Evolutionary conservation across 768 basidiomycete genomes (phyloP).

Genomic region (Lepiota brunneoincarnata): DNA sequence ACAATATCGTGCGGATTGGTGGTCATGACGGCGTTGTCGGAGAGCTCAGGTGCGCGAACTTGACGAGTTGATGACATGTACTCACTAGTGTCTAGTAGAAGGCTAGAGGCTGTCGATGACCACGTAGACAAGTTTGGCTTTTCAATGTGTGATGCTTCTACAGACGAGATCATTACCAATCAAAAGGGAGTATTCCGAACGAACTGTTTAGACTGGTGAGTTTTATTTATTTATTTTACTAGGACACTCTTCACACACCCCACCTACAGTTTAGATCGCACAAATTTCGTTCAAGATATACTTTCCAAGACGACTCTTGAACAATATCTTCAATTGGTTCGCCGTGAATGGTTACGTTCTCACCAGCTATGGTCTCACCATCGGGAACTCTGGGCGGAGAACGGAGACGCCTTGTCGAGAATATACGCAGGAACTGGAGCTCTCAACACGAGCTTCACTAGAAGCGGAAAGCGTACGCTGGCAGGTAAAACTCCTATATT

Average conservation of each 20-base stretch:
- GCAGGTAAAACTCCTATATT: conserved; percentile 50
- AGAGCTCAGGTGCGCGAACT: conserved; percentile 56
- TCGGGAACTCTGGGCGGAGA: conserved; percentile 96
- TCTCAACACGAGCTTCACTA: conserved; percentile 93
- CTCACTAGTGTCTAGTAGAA: conserved; percentile 36
- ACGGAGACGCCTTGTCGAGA: conserved; percentile 87
- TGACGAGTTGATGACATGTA: neutral
- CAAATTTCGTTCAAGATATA: conserved; percentile 97
- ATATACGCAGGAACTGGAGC: conserved; percentile 95
- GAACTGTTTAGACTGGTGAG: conserved; percentile 93
- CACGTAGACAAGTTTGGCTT: conserved; percentile 83
- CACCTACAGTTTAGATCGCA: conserved; percentile 78
- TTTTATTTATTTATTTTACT: conserved; percentile 4
- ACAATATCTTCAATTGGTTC: conserved; percentile 77
- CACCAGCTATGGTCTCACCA: conserved; percentile 80
- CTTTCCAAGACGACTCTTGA: conserved; percentile 80
- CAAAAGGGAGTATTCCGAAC: conserved; percentile 93
- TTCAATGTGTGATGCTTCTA: conserved; percentile 68
- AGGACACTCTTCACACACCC: conserved; percentile 3
- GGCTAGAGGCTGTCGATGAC: conserved; percentile 53
- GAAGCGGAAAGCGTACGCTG: conserved; percentile 91
- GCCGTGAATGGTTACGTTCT: conserved; percentile 71
- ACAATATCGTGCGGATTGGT: conserved; percentile 70
- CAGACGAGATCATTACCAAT: conserved; percentile 74
- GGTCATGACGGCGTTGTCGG: conserved; percentile 86